Conservation (phyloP, 768 basidiomycete species). For the Podaxis rugospora region DNA sequence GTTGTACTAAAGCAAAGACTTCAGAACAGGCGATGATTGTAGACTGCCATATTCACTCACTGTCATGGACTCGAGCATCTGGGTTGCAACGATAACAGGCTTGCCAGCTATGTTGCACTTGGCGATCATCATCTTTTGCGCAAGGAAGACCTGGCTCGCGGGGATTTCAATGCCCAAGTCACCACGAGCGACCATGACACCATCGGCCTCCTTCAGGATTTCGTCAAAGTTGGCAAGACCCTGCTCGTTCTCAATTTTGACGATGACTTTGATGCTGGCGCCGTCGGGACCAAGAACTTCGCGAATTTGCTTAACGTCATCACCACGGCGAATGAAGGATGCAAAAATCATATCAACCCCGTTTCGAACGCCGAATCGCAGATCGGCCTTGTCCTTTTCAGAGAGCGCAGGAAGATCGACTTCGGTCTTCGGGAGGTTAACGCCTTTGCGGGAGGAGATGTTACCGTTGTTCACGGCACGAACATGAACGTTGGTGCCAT, state of each 20-base stretch:
- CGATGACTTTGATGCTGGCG: slow-evolving; percentile 96
- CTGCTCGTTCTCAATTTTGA: slow-evolving; percentile 99
- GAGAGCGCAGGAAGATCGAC: slow-evolving; percentile 98
- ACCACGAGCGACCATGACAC: slow-evolving; percentile 99
- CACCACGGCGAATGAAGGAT: slow-evolving; percentile 93
- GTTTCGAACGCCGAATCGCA: slow-evolving; percentile 94
- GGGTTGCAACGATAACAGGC: slow-evolving; percentile 97
- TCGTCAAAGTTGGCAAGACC: slow-evolving; percentile 99
- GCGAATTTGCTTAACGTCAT: slow-evolving; percentile 94
- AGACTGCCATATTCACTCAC: slow-evolving; percentile 35
- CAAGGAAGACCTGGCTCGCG: slow-evolving; percentile 98
- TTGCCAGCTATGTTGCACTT: slow-evolving; percentile 99
- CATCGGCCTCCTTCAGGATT: slow-evolving; percentile 90
- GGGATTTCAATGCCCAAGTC: slow-evolving; percentile 99
- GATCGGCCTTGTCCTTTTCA: slow-evolving; percentile 96
- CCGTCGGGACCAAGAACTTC: slow-evolving; percentile 92
- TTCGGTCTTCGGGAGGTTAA: slow-evolving; percentile 96
- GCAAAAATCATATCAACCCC: slow-evolving; percentile 99
- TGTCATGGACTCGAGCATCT: slow-evolving; percentile 99
- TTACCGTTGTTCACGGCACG: slow-evolving; percentile 87
- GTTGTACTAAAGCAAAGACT: slow-evolving; percentile 65
- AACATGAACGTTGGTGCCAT: slow-evolving; percentile 76
- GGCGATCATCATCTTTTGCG: slow-evolving; percentile 99
- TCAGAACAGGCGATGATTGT: neutral
- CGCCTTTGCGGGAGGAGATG: slow-evolving; percentile 96